Percentiles rank a stretch among this genome's conserved stretches.
Conservation (phyloP, 306 rosid species). For the Vigna angularis region DNA sequence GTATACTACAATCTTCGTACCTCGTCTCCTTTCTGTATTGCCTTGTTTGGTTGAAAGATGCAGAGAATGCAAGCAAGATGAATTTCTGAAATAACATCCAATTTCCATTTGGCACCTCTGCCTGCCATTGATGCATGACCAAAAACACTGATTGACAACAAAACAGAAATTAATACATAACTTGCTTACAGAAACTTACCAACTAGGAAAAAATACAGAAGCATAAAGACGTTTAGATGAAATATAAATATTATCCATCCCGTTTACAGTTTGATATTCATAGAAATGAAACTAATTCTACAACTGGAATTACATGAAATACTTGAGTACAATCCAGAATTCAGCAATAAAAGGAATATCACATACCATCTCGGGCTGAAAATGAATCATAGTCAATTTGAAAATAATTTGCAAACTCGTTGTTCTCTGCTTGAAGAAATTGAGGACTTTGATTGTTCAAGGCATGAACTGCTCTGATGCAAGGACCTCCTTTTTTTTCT, state of each 20-base stretch:
- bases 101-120: slow-evolving; percentile 44
- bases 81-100: slow-evolving; percentile 39
- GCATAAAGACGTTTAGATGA: not conserved
- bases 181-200: not conserved
- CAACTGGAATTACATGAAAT: not conserved
- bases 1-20: slow-evolving; percentile 55
- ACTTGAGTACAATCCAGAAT: slow-evolving; percentile 21
- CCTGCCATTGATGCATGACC: slow-evolving; percentile 45
- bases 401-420: slow-evolving; percentile 71
- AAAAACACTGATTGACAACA: slow-evolving; percentile 48
- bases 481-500: slow-evolving; percentile 63
- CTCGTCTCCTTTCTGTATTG: slow-evolving; percentile 38
- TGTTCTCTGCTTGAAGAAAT: slow-evolving; percentile 65
- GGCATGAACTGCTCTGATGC: slow-evolving; percentile 53
- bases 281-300: not conserved
- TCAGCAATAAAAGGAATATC: slow-evolving; percentile 20
- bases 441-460: slow-evolving; percentile 59
- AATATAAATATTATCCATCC: not conserved
- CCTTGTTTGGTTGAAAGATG: slow-evolving; percentile 61
- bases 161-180: slow-evolving; percentile 22
- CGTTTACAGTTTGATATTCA: not conserved
- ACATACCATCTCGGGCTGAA: slow-evolving; percentile 75
- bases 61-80: slow-evolving; percentile 46
- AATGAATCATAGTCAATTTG: slow-evolving; percentile 56
- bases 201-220: not conserved